Percentiles rank a stretch among this genome's conserved stretches.
Conservation (phyloP, 495 filamentous ascomycete species). For the Oleoguttula mirabilis region DNA sequence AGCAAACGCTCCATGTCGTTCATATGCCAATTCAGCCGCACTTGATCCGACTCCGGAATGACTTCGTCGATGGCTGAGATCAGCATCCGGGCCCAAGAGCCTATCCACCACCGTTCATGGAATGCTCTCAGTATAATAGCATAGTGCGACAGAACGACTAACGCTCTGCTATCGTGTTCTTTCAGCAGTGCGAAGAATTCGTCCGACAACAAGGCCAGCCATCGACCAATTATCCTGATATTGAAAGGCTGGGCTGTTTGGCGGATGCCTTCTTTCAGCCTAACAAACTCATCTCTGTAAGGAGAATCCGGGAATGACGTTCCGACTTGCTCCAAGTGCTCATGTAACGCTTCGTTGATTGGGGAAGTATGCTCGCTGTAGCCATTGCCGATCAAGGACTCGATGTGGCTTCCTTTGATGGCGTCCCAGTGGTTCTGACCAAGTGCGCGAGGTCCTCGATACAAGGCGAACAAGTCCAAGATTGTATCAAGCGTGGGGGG, state of each 20-base stretch:
- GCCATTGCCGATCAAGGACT: background rate
- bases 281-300: background rate
- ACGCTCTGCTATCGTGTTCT: constrained; percentile 3
- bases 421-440: background rate
- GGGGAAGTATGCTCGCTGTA: background rate
- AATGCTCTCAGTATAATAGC: constrained; percentile 7
- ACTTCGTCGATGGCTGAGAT: background rate
- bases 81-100: constrained; percentile 4
- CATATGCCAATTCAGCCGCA: background rate
- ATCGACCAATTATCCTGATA: constrained; percentile 2
- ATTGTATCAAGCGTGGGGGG: constrained; percentile 2
- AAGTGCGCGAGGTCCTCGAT: constrained; percentile 3
- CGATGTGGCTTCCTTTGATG: background rate
- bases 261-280: constrained; percentile 1
- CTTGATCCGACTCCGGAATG: constrained; percentile 2
- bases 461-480: constrained; percentile 6
- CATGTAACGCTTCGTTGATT: background rate
- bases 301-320: background rate
- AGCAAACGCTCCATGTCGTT: background rate
- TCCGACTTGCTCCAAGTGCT: background rate
- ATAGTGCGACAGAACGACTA: constrained; percentile 6
- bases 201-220: constrained; percentile 4
- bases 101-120: constrained; percentile 8
- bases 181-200: constrained; percentile 4
- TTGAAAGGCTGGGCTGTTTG: background rate